Percentiles rank a stretch among this genome's conserved stretches.
Conservation (phyloP, 805 yeast genomes). For the Nakazawaea holstii region DNA sequence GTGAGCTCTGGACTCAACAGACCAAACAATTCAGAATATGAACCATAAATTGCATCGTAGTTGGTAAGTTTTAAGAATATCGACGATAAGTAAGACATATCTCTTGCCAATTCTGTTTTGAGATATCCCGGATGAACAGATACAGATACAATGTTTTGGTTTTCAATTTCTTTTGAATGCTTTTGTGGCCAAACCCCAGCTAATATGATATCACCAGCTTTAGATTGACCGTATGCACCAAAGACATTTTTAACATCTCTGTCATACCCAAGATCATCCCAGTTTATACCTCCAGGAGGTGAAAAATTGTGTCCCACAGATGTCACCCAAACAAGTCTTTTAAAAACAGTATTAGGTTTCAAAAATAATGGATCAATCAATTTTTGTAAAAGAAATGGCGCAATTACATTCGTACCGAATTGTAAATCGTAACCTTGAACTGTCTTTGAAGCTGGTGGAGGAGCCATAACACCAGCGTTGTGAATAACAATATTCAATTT, state of each 20-base stretch:
- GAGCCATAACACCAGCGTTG: slow-evolving; percentile 41
- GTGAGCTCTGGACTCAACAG: slow-evolving; percentile 35
- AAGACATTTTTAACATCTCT: neutral
- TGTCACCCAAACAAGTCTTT: slow-evolving; percentile 1
- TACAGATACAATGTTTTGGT: slow-evolving; percentile 24
- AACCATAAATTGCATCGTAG: slow-evolving; percentile 28
- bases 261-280: slow-evolving; percentile 4
- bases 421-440: slow-evolving; percentile 41
- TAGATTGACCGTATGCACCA: slow-evolving; percentile 35
- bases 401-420: slow-evolving; percentile 41
- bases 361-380: slow-evolving; percentile 31
- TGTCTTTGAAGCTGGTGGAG: slow-evolving; percentile 30
- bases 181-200: slow-evolving; percentile 28
- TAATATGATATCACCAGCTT: slow-evolving; percentile 34
- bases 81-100: slow-evolving; percentile 2
- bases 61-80: neutral
- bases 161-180: slow-evolving; percentile 20
- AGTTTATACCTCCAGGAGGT: slow-evolving; percentile 4
- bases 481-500: slow-evolving; percentile 31
- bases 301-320: slow-evolving; percentile 1
- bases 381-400: slow-evolving; percentile 36
- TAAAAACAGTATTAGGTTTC: slow-evolving; percentile 7
- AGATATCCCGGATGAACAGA: slow-evolving; percentile 38
- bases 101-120: slow-evolving; percentile 28
- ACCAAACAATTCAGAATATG: slow-evolving; percentile 38